Evolutionary conservation across 306 rosid species (phyloP).

Genomic region (Boehmeria nivea): DNA sequence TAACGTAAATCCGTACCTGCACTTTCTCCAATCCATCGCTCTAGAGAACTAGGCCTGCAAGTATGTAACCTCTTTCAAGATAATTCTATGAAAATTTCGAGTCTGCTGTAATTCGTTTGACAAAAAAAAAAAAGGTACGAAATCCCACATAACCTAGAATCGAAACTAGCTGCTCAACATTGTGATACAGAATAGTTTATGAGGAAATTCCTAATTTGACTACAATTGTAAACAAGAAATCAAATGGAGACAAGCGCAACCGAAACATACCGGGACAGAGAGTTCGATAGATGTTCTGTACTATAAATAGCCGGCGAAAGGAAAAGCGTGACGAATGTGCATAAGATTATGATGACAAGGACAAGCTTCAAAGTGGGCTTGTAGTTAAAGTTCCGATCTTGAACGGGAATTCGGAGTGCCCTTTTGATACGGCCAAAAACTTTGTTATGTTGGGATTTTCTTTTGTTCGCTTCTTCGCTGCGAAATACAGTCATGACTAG

Average conservation of each 20-base stretch:
- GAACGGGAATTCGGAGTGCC: constrained; percentile 30
- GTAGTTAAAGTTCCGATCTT: constrained; percentile 47
- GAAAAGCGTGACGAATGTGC: constrained; percentile 58
- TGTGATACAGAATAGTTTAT: background rate
- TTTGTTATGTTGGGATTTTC: constrained; percentile 61
- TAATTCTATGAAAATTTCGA: too few species aligned
- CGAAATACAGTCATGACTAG: constrained; percentile 3
- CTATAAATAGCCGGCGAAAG: constrained; percentile 62
- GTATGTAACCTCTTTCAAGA: background rate
- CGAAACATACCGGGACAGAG: constrained; percentile 46
- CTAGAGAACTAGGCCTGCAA: constrained; percentile 38
- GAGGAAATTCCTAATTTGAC: background rate
- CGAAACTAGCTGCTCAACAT: too few species aligned
- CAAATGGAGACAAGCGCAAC: background rate
- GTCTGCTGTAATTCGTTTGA: too few species aligned
- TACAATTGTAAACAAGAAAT: too few species aligned
- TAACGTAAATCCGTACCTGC: constrained; percentile 46
- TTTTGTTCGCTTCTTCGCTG: constrained; percentile 70
- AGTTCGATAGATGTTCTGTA: constrained; percentile 51
- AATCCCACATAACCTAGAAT: too few species aligned
- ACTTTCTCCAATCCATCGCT: constrained; percentile 29
- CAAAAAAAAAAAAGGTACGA: too few species aligned
- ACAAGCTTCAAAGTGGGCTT: constrained; percentile 60
- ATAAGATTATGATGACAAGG: constrained; percentile 49
- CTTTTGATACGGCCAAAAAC: constrained; percentile 60